Percentiles rank a stretch among this genome's conserved stretches.
Conservation (phyloP, 2,329 filamentous ascomycete species). For the Curvularia sp. region DNA sequence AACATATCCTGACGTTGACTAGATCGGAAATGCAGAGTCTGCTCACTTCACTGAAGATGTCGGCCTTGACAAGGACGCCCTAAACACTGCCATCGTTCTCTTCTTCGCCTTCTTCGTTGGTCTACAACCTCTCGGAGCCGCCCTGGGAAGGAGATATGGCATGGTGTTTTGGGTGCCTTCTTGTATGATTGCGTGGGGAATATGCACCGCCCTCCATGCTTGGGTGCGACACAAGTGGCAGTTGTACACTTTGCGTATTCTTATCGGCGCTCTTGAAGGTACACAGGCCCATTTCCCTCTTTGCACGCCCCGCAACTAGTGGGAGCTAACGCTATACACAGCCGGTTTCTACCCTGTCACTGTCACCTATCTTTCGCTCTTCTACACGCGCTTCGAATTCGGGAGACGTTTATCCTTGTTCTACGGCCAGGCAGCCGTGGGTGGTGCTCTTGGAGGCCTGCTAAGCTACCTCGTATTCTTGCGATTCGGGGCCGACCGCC, state of each 20-base stretch:
- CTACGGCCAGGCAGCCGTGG: constrained; percentile 64
- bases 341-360: constrained; percentile 67
- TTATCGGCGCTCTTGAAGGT: constrained; percentile 59
- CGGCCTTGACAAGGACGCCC: constrained; percentile 59
- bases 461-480: constrained; percentile 61
- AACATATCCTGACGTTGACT: not conserved
- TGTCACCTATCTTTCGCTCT: constrained; percentile 65
- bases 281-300: constrained; percentile 13
- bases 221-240: constrained; percentile 58
- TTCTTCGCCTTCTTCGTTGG: constrained; percentile 68
- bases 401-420: constrained; percentile 62
- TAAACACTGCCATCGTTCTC: constrained; percentile 64
- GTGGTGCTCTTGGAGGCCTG: constrained; percentile 64
- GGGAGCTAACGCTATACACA: constrained; percentile 34
- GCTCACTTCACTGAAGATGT: constrained; percentile 67
- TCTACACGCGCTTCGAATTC: constrained; percentile 66
- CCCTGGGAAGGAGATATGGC: constrained; percentile 64
- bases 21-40: constrained; percentile 63
- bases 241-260: constrained; percentile 55
- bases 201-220: constrained; percentile 58
- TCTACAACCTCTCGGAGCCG: constrained; percentile 64
- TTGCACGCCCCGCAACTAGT: not conserved
- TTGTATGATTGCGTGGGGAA: constrained; percentile 64
- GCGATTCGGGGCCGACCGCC: constrained; percentile 42
- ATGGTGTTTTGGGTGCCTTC: constrained; percentile 64